These are phyloP conservation scores for Cicer bijugum DNA, from an alignment of 306 rosid genomes.

Conservation along the genomic window DNA sequence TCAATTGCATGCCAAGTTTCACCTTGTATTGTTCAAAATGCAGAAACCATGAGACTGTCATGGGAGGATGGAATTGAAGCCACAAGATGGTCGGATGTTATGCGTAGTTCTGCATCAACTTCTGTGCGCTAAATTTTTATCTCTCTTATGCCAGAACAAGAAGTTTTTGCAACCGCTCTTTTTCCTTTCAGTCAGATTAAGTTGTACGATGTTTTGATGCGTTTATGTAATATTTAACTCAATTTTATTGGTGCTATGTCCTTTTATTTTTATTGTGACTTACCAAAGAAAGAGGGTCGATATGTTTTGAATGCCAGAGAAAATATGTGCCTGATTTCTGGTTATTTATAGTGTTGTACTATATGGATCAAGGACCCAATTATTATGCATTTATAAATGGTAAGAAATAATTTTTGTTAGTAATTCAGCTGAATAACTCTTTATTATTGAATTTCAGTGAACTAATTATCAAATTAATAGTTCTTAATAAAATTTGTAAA, in stretches of 20 bases:
- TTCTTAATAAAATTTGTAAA: too few relatives aligned
- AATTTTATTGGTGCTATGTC: background rate
- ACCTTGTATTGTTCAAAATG: constrained; percentile 23
- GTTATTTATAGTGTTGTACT: too few relatives aligned
- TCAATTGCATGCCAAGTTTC: background rate
- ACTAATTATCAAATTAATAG: too few relatives aligned
- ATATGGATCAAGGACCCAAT: too few relatives aligned
- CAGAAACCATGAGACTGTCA: constrained; percentile 51
- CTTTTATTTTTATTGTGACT: constrained; percentile 4
- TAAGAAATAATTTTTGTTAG: too few relatives aligned
- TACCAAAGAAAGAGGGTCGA: background rate
- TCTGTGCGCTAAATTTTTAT: background rate
- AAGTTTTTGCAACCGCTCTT: constrained; percentile 21
- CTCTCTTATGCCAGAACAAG: constrained; percentile 10
- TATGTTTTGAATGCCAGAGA: background rate
- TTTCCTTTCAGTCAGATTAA: constrained; percentile 11
- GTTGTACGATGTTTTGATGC: constrained; percentile 11
- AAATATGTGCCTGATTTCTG: background rate
- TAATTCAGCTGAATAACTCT: too few relatives aligned
- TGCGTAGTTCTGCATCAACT: constrained; percentile 11
- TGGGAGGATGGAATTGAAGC: constrained; percentile 26
- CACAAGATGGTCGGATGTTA: background rate
- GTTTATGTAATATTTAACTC: constrained; percentile 25
- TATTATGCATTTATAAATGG: too few relatives aligned
- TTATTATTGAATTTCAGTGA: too few relatives aligned